Evolutionary conservation across 164 flowering plant species (phyloP).

Genomic region (Vitis riparia): DNA sequence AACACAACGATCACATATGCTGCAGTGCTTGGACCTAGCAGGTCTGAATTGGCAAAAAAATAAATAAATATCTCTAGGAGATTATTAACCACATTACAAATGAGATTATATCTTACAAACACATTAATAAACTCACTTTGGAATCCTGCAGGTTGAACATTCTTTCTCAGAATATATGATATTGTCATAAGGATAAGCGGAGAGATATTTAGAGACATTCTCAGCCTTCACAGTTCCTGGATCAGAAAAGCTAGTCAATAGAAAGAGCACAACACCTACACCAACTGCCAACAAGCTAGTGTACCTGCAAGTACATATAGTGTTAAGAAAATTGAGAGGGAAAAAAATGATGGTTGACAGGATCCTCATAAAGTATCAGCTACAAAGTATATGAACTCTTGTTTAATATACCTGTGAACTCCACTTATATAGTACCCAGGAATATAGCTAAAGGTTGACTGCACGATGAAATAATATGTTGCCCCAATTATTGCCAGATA

Average conservation of each 20-base stretch:
- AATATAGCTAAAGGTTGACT: slow-evolving; percentile 68
- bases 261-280: slow-evolving; percentile 78
- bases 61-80: slow-evolving; percentile 14
- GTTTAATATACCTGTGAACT: slow-evolving; percentile 62
- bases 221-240: slow-evolving; percentile 83
- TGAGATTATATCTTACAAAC: not conserved
- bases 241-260: slow-evolving; percentile 95
- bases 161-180: slow-evolving; percentile 72
- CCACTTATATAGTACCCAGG: slow-evolving; percentile 84
- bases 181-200: slow-evolving; percentile 86
- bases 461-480: slow-evolving; percentile 55
- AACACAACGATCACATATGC: slow-evolving; percentile 91
- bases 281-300: slow-evolving; percentile 78
- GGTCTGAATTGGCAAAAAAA: slow-evolving; percentile 50
- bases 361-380: not conserved
- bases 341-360: not conserved
- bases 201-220: slow-evolving; percentile 71
- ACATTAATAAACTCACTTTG: slow-evolving; percentile 47
- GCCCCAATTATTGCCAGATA: slow-evolving; percentile 76
- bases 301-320: slow-evolving; percentile 58
- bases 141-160: slow-evolving; percentile 87
- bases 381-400: not conserved
- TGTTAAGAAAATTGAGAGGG: not conserved
- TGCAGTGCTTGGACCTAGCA: slow-evolving; percentile 97
- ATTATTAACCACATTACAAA: slow-evolving; percentile 1